phyloP scores from a whole-genome alignment of 768 basidiomycete genomes.

The Hygrophoropsis aurantiaca region DNA sequence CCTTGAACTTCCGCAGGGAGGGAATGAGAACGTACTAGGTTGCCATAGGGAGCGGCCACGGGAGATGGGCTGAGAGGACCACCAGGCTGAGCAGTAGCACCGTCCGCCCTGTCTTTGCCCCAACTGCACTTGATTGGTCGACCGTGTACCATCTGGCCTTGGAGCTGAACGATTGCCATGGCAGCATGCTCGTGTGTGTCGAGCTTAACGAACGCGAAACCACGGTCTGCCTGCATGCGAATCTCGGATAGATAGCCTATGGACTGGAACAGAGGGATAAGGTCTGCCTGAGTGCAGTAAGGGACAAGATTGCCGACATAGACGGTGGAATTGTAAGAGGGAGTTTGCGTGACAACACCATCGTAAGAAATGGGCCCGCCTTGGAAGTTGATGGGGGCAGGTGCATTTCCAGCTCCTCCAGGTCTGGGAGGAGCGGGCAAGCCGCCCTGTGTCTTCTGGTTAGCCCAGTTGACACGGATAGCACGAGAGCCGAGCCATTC shows the following conservation, averaged over 20 bases:
- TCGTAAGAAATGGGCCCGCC: slow-evolving; percentile 91
- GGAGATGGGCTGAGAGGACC: slow-evolving; percentile 62
- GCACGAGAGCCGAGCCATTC: slow-evolving; percentile 99
- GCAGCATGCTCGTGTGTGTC: slow-evolving; percentile 99
- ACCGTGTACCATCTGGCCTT: slow-evolving; percentile 96
- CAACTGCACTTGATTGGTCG: slow-evolving; percentile 98
- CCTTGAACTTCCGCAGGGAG: slow-evolving; percentile 2
- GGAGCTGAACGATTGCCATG: slow-evolving; percentile 95
- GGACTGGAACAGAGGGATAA: slow-evolving; percentile 96
- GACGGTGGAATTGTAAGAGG: slow-evolving; percentile 92
- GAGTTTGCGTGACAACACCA: slow-evolving; percentile 89
- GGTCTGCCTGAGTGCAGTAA: slow-evolving; percentile 94
- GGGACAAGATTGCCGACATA: slow-evolving; percentile 99
- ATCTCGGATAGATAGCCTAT: slow-evolving; percentile 99
- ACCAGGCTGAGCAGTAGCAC: slow-evolving; percentile 49
- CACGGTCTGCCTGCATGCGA: slow-evolving; percentile 98
- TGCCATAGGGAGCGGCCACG: slow-evolving; percentile 65
- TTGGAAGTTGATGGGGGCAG: slow-evolving; percentile 89
- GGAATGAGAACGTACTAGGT: slow-evolving; percentile 53
- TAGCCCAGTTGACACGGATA: slow-evolving; percentile 99
- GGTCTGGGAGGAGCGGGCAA: slow-evolving; percentile 38
- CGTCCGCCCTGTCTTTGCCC: slow-evolving; percentile 93
- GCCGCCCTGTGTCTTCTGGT: slow-evolving; percentile 91
- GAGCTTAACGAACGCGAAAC: slow-evolving; percentile 98
- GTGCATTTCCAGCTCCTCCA: slow-evolving; percentile 58